Evolutionary conservation across 2,329 filamentous ascomycete species (phyloP), one percentile per base, ranked within the genome.

Genomic region (Aspergillus transmontanensis): DNA sequence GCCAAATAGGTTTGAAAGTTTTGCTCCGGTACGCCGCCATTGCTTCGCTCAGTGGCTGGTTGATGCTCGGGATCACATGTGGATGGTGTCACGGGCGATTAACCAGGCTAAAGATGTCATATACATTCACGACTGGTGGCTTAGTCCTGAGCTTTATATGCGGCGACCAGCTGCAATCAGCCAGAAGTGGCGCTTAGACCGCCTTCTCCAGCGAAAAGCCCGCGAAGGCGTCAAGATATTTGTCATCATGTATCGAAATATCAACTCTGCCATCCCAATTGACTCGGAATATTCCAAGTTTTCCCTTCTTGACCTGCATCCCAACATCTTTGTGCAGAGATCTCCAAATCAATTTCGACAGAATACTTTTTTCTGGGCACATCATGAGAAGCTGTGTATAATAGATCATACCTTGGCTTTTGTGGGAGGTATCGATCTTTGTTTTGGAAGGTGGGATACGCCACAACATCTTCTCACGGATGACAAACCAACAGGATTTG

Each of bases 51-150:
- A 97, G 73, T 98, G 94, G 94, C 86, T 99, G 10, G 94, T 99
- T 0, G 95, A 99, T 78, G 95, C 92, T 19, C 88, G 95, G 69
- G 95, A 99, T 76, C 96, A 98, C 82, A 98, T 98, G 94, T 99
- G 95, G 95, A 96, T 97, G 76, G 93, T 98, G 9, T 98, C 94
- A 12, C 88, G 94, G 67, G 95, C 95, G 14, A 96, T 99, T 72
- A 95, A 93, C 75, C 97, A 97, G 88, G 95, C 95, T 10, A 92
- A 92, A 72, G 95, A 98, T 80, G 94, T 98, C 65, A 94, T 99
- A 70, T 98, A 98, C 78, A 98, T 99, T 66, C 95, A 99, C 76
- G 95, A 98, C 78, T 99, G 95, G 95, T 99, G 95, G 95, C 81
- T 99, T 46, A 97, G 92, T 70, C 95, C 95, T 1, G 94, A 99